Conservation (phyloP, 2,329 filamentous ascomycete species). For the Phaeoacremonium minimum region DNA sequence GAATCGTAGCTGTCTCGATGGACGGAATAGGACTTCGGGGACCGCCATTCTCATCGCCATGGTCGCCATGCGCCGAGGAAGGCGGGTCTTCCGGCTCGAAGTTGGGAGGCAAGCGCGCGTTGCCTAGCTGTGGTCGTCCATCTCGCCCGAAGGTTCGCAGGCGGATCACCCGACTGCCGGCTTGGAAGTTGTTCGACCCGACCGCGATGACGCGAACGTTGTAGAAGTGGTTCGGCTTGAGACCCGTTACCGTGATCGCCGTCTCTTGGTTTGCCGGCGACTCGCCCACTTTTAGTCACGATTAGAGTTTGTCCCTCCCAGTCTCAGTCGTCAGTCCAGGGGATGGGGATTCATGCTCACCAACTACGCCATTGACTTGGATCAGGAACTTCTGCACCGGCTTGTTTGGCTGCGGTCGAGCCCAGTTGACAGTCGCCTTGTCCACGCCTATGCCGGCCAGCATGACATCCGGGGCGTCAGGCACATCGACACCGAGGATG, state of each 20-base stretch:
- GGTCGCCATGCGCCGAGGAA: constrained; percentile 32
- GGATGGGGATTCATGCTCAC: constrained; percentile 47
- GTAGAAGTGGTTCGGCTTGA: constrained; percentile 85
- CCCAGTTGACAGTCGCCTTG: constrained; percentile 89
- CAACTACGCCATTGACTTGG: constrained; percentile 88
- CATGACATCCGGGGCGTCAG: constrained; percentile 82
- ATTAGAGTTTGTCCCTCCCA: not conserved
- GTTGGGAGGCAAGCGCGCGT: constrained; percentile 51
- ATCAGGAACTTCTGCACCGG: constrained; percentile 84
- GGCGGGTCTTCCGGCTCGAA: constrained; percentile 49
- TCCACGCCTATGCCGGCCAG: constrained; percentile 85
- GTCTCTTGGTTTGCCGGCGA: constrained; percentile 72
- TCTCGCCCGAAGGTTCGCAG: constrained; percentile 70
- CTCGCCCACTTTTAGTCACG: constrained; percentile 63
- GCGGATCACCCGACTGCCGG: constrained; percentile 79
- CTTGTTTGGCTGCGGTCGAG: constrained; percentile 60
- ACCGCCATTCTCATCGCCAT: constrained; percentile 44
- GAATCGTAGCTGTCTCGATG: constrained; percentile 57
- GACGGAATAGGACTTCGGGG: constrained; percentile 47
- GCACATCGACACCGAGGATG: constrained; percentile 90
- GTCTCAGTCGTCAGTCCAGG: not conserved
- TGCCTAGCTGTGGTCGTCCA: constrained; percentile 56
- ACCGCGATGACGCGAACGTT: constrained; percentile 91
- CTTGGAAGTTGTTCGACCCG: constrained; percentile 87
- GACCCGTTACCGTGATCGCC: constrained; percentile 84